Percentiles rank a stretch among this genome's conserved stretches.
Conservation (phyloP, 2,329 filamentous ascomycete species). For the Fusarium chaquense region DNA sequence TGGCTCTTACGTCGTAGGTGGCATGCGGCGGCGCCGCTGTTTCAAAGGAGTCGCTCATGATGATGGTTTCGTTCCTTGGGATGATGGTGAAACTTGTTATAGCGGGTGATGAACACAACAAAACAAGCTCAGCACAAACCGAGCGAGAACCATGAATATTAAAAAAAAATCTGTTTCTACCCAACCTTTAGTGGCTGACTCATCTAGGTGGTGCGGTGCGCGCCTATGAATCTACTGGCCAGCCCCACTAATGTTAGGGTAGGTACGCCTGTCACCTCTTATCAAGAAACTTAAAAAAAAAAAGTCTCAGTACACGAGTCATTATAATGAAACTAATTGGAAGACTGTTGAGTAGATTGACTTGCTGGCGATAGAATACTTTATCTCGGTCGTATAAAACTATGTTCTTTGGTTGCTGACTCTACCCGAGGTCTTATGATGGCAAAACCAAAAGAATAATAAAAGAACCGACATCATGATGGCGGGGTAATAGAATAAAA, state of each 20-base stretch:
- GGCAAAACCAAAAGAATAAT: background rate
- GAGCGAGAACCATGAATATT: background rate
- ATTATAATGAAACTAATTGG: background rate
- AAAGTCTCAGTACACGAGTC: background rate
- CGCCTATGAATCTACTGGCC: background rate
- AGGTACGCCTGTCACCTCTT: background rate
- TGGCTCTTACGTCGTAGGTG: conserved; percentile 7
- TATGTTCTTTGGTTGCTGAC: background rate
- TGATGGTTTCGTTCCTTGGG: background rate
- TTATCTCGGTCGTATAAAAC: background rate
- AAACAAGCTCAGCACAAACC: conserved; percentile 2
- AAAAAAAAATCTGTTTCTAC: conserved; percentile 10
- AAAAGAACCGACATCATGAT: conserved; percentile 3
- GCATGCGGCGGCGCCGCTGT: conserved; percentile 4
- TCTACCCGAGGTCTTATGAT: background rate
- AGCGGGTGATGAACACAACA: conserved; percentile 1
- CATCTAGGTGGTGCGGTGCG: background rate
- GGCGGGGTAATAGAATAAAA: conserved; percentile 7
- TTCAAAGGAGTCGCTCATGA: background rate
- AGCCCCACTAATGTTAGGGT: conserved; percentile 11
- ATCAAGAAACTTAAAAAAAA: conserved; percentile 4
- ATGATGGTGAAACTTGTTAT: background rate
- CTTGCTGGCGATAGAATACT: background rate
- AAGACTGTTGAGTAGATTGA: too few relatives aligned
- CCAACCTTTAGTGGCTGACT: conserved; percentile 13